Conservation (phyloP, 1,284 basidiomycete genomes). For the Rhodotorula sp. region DNA sequence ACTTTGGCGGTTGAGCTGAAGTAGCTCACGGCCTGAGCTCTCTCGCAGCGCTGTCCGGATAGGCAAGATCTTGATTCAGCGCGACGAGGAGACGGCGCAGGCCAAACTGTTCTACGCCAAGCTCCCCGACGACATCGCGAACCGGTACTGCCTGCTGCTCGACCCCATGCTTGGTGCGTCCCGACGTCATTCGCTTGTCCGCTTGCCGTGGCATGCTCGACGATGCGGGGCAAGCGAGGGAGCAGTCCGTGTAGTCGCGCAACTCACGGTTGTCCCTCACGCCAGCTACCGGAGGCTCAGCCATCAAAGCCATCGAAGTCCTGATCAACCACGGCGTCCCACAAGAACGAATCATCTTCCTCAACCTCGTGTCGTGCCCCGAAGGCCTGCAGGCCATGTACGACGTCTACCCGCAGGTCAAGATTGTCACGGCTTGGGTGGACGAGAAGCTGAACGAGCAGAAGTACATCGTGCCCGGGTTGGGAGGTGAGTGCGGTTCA, state of each 20-base stretch:
- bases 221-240: too few relatives aligned
- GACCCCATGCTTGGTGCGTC: constrained; percentile 90
- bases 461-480: constrained; percentile 60
- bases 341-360: constrained; percentile 87
- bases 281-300: constrained; percentile 97
- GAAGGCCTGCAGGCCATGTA: constrained; percentile 86
- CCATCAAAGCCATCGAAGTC: constrained; percentile 95
- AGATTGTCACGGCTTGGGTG: constrained; percentile 96
- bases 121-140: constrained; percentile 88
- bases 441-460: constrained; percentile 87
- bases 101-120: constrained; percentile 74
- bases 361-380: constrained; percentile 91
- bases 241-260: too few relatives aligned
- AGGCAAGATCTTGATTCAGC: constrained; percentile 90
- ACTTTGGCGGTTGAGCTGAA: neutral
- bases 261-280: neutral
- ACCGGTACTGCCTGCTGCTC: constrained; percentile 86
- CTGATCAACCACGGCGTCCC: constrained; percentile 81
- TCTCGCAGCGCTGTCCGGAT: constrained; percentile 61
- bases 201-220: too few relatives aligned
- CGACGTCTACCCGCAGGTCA: constrained; percentile 71
- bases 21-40: neutral
- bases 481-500: constrained; percentile 48
- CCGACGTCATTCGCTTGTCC: neutral
- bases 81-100: constrained; percentile 88